Conservation (phyloP, 2,329 filamentous ascomycete genomes). For the Epichloe amarillans region DNA sequence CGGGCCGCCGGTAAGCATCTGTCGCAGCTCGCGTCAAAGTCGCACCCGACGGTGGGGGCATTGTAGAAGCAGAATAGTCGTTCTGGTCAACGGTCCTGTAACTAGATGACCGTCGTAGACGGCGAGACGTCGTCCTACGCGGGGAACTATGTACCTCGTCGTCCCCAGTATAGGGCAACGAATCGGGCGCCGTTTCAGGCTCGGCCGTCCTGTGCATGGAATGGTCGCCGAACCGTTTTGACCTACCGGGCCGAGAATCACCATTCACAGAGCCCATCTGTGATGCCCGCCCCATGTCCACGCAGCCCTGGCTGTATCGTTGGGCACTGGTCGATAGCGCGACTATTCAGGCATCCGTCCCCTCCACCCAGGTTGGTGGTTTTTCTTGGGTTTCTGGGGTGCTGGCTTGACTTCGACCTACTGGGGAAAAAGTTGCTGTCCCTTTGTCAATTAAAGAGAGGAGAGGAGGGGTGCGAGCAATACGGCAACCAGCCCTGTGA, state of each 20-base stretch:
- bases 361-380: neutral
- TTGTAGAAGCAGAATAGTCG: conserved; percentile 11
- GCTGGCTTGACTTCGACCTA: neutral
- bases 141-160: conserved; percentile 20
- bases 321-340: conserved; percentile 12
- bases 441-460: neutral
- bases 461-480: neutral
- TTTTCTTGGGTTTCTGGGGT: conserved; percentile 4
- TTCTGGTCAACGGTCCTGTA: conserved; percentile 17
- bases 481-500: conserved; percentile 6
- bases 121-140: conserved; percentile 16
- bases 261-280: conserved; percentile 17
- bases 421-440: neutral
- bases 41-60: conserved; percentile 14
- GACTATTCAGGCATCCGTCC: neutral
- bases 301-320: conserved; percentile 12
- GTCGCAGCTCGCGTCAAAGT: conserved; percentile 14
- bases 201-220: conserved; percentile 8
- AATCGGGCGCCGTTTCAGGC: conserved; percentile 11
- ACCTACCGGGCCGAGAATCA: conserved; percentile 15
- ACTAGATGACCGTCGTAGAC: conserved; percentile 8
- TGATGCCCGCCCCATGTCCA: conserved; percentile 19
- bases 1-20: conserved; percentile 18
- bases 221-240: conserved; percentile 12
- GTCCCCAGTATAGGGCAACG: conserved; percentile 16